These are phyloP conservation scores for Malus fusca DNA, from an alignment of 306 rosid genomes.

Conservation along the genomic window DNA sequence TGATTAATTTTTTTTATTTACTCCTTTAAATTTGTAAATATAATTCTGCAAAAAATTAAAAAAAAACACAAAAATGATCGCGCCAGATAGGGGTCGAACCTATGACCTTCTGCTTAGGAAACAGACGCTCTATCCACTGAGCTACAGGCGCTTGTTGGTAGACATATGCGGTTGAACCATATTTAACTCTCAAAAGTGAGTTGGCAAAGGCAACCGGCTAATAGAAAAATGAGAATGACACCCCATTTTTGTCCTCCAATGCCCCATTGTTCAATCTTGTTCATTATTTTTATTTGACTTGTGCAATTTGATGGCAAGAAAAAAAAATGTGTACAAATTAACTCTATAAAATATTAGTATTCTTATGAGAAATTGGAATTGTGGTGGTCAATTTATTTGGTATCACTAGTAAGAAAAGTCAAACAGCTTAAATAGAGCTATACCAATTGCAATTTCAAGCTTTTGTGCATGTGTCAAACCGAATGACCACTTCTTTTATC, in stretches of 20 bases:
- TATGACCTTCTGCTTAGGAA: constrained; percentile 94
- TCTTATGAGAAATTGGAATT: not conserved
- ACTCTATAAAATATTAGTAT: not conserved
- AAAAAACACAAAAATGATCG: too few relatives aligned
- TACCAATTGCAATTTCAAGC: not conserved
- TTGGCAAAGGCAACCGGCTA: not conserved
- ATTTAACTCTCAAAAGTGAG: not conserved
- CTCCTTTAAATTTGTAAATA: not conserved
- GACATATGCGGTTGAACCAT: fast-evolving
- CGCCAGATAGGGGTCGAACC: constrained; percentile 97
- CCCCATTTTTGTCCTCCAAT: not conserved
- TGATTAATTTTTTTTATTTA: not conserved
- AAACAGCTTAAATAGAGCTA: not conserved
- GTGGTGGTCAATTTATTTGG: not conserved
- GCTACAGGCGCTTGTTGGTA: constrained; percentile 51
- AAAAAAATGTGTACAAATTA: too few relatives aligned
- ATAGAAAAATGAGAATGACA: not conserved
- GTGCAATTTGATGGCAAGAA: not conserved
- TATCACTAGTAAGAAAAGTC: not conserved
- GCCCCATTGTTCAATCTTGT: not conserved
- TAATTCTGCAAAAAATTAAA: too few relatives aligned
- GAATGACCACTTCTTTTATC: not conserved
- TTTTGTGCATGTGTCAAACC: not conserved
- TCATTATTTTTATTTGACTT: not conserved
- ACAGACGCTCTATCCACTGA: constrained; percentile 97